Evolutionary conservation across 371 early-diverging fungal species (phyloP).

Genomic region (Lichtheimia corymbifera): DNA sequence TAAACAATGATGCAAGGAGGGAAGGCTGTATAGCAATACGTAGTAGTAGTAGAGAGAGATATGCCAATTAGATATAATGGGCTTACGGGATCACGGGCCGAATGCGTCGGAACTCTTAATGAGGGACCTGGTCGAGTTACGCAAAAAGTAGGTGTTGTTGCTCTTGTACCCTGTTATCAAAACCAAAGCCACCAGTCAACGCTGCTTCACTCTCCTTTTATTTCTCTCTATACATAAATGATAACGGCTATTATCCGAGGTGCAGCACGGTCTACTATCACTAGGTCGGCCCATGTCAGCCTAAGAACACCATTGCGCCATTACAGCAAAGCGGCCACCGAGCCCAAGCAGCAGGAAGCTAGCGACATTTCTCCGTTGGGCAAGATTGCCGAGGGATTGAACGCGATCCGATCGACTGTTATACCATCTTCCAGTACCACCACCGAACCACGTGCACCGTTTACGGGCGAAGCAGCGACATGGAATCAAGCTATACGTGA

Average conservation of each 20-base stretch:
- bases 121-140: too few species aligned
- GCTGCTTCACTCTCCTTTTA: too few species aligned
- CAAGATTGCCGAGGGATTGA: conserved; percentile 33
- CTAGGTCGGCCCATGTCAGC: not conserved
- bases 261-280: not conserved
- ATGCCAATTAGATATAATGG: too few species aligned
- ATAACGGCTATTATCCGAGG: conserved; percentile 8
- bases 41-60: too few species aligned
- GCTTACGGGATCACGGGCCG: too few species aligned
- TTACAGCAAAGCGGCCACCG: conserved; percentile 16
- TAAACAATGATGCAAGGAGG: too few species aligned
- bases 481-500: conserved; percentile 60
- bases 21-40: too few species aligned
- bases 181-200: too few species aligned
- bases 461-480: conserved; percentile 40
- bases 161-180: too few species aligned
- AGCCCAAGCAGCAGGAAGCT: conserved; percentile 15
- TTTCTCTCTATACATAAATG: not conserved
- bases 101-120: too few species aligned
- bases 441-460: conserved; percentile 22
- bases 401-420: conserved; percentile 22
- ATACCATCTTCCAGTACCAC: conserved; percentile 16
- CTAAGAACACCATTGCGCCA: not conserved
- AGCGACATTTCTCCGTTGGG: conserved; percentile 26
- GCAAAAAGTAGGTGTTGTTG: too few species aligned